Conservation (phyloP, 2,329 filamentous ascomycete species). For the Ophiostoma quercus region DNA sequence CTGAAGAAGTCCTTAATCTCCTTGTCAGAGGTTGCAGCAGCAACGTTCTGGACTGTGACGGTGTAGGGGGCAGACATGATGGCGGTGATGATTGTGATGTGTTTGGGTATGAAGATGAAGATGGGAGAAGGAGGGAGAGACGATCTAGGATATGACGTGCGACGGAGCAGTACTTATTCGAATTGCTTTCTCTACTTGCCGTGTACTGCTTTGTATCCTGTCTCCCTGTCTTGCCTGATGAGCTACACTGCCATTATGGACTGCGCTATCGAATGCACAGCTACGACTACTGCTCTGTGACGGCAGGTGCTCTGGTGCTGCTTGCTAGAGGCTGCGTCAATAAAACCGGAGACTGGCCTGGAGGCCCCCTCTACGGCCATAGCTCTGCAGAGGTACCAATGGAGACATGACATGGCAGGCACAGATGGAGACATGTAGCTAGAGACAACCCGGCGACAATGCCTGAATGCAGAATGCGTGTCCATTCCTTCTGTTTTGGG, state of each 20-base stretch:
- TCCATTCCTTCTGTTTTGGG: slow-evolving; percentile 10
- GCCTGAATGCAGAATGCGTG: slow-evolving; percentile 6
- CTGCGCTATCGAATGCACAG: background rate
- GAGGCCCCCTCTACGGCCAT: background rate
- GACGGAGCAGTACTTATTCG: slow-evolving; percentile 18
- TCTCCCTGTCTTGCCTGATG: background rate
- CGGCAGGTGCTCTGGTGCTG: background rate
- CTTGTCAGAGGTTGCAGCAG: slow-evolving; percentile 73
- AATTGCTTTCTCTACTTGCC: slow-evolving; percentile 7
- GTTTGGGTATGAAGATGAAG: background rate
- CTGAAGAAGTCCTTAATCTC: slow-evolving; percentile 97
- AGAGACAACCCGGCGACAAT: background rate
- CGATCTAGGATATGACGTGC: background rate
- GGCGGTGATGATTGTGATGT: slow-evolving; percentile 3
- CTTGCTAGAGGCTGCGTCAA: background rate
- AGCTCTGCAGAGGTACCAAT: background rate
- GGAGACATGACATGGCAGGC: background rate
- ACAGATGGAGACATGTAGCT: no score
- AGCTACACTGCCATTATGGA: slow-evolving; percentile 5
- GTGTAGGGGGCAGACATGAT: slow-evolving; percentile 28
- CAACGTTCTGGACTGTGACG: slow-evolving; percentile 78
- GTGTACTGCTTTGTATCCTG: background rate
- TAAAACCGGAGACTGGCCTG: background rate
- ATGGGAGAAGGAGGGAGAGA: background rate
- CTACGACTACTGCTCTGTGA: background rate